phyloP scores from a whole-genome alignment of 225 moss, liverwort and hornwort species.

The Lunularia cruciata region DNA sequence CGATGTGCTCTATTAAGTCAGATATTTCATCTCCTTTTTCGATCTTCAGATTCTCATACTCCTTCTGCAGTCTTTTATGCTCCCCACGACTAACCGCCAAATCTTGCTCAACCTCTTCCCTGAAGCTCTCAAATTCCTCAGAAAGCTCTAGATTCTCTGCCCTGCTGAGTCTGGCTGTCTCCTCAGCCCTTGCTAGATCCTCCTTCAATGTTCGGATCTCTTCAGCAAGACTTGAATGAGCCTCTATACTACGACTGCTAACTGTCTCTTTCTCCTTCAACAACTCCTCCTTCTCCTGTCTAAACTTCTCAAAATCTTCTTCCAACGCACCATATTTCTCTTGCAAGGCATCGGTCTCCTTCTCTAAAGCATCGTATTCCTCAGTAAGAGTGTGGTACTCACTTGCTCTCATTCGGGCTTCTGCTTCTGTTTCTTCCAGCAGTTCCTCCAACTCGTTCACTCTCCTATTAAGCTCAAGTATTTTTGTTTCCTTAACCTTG shows the following conservation, averaged over 20 bases:
- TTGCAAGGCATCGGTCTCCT: slow-evolving; percentile 21
- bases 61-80: slow-evolving; percentile 29
- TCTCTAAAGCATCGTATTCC: slow-evolving; percentile 28
- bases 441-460: slow-evolving; percentile 34
- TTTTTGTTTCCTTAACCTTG: slow-evolving; percentile 17
- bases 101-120: slow-evolving; percentile 8
- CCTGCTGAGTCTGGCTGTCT: not conserved
- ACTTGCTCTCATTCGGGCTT: slow-evolving; percentile 15
- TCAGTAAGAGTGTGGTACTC: slow-evolving; percentile 7
- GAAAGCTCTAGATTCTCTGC: slow-evolving; percentile 14
- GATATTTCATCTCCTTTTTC: slow-evolving; percentile 24
- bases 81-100: slow-evolving; percentile 9
- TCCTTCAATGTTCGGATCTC: slow-evolving; percentile 4
- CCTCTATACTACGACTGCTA: slow-evolving; percentile 15
- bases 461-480: slow-evolving; percentile 14
- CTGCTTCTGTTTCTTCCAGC: slow-evolving; percentile 35
- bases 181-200: slow-evolving; percentile 14
- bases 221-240: not conserved
- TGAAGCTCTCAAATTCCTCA: slow-evolving; percentile 12
- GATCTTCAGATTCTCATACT: slow-evolving; percentile 26
- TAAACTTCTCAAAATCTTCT: slow-evolving; percentile 27
- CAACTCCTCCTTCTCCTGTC: slow-evolving; percentile 28
- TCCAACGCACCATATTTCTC: slow-evolving; percentile 15
- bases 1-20: slow-evolving; percentile 12
- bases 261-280: slow-evolving; percentile 20